phyloP scores from a whole-genome alignment of 2,329 filamentous ascomycete genomes.

The Rosellinia necatrix region DNA sequence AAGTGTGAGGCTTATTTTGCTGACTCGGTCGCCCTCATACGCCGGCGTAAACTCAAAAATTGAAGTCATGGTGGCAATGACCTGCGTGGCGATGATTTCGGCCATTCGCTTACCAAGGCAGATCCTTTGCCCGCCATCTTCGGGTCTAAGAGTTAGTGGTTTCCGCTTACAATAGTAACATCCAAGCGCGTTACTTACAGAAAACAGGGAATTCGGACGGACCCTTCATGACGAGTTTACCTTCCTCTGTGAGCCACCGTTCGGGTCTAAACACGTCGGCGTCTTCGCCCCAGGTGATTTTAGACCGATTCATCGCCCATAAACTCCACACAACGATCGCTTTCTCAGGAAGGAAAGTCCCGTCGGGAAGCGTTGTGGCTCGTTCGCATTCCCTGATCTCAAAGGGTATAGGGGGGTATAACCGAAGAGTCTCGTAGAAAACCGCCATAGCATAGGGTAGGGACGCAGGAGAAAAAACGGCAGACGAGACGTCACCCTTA shows the following conservation, averaged over 20 bases:
- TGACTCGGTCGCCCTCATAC: constrained; percentile 54
- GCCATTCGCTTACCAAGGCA: constrained; percentile 70
- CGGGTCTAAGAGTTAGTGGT: neutral
- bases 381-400: constrained; percentile 65
- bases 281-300: constrained; percentile 60
- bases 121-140: constrained; percentile 57
- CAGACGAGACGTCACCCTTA: constrained; percentile 32
- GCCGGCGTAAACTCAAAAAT: constrained; percentile 56
- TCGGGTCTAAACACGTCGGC: constrained; percentile 60
- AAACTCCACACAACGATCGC: constrained; percentile 66
- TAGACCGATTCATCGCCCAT: constrained; percentile 67
- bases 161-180: neutral
- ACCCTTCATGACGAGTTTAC: constrained; percentile 49
- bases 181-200: constrained; percentile 43
- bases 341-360: constrained; percentile 58
- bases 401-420: constrained; percentile 68
- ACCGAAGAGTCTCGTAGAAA: constrained; percentile 65
- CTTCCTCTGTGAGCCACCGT: constrained; percentile 56
- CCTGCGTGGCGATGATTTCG: constrained; percentile 61
- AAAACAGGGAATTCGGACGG: constrained; percentile 67
- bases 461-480: constrained; percentile 47
- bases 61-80: constrained; percentile 54
- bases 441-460: constrained; percentile 64
- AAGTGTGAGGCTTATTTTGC: constrained; percentile 65
- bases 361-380: constrained; percentile 61